A percentile compares a stretch with the other conserved stretches of the same genome.
phyloP scores from a whole-genome alignment of 345 rosid genomes.

The Citrus glauca region DNA sequence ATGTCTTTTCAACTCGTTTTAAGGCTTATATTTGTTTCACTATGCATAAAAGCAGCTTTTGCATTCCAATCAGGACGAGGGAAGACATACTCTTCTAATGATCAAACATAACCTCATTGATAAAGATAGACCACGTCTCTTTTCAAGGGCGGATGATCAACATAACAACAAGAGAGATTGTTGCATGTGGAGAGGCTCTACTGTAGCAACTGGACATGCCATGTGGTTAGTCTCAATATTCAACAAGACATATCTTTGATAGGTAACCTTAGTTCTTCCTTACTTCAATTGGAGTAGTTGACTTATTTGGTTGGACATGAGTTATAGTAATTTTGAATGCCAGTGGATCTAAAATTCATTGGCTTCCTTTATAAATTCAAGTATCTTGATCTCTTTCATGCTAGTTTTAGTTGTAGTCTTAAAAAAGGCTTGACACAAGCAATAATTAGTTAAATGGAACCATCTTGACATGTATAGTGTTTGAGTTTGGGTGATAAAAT shows the following conservation, averaged over 20 bases:
- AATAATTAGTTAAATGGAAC: too few species aligned
- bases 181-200: constrained; percentile 21
- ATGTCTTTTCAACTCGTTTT: neutral
- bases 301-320: constrained; percentile 30
- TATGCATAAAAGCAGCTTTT: neutral
- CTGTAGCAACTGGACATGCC: constrained; percentile 5
- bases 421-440: too few species aligned
- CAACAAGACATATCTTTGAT: neutral
- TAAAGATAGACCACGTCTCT: neutral
- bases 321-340: constrained; percentile 31
- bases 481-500: too few species aligned
- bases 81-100: constrained; percentile 18
- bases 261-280: constrained; percentile 38
- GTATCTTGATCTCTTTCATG: constrained; percentile 34
- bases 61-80: neutral
- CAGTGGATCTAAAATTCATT: constrained; percentile 23
- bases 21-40: neutral
- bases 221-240: constrained; percentile 15
- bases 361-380: constrained; percentile 22
- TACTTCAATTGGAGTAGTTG: constrained; percentile 29
- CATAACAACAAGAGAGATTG: constrained; percentile 17
- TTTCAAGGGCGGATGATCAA: constrained; percentile 17
- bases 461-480: too few species aligned
- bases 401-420: constrained; percentile 18
- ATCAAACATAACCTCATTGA: constrained; percentile 19